Evolutionary conservation across 768 basidiomycete species (phyloP), one percentile per base, ranked within the genome.

Genomic region (Phaeolepiota aurea): DNA sequence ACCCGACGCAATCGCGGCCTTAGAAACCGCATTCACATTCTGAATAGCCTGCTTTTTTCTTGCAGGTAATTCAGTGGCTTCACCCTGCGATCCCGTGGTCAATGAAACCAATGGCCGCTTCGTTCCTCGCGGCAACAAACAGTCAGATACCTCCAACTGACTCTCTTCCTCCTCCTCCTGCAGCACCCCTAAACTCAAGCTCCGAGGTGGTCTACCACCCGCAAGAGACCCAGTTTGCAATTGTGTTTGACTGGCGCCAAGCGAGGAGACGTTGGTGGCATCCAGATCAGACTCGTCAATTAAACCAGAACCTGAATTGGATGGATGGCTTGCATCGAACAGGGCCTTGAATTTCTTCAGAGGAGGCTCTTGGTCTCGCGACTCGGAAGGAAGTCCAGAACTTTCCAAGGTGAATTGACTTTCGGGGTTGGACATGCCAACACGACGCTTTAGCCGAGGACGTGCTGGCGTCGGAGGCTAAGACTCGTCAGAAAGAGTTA

Each of bases 291-390:
- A 46, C 10, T 48, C 42, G 23, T 49, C 49, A 44, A 54, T 47
- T 21, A 44, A 12, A 37, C 16, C 32, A 20, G 9, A 5, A 25
- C 32, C 42, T 34, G 9, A 5, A 19, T 44, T 43, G 18, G 68
- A 67, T 20, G 77, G 79, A 51, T 79, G 66, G 32, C 66, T 79
- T 5, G 76, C 73, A 13, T 86, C 83, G 46, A 83, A 86, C 9
- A 86, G 63, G 0, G 77, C 74, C 48, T 76, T 80, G 63, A 79
- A 83, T 55, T 76, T 82, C 53, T 86, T 86, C 19, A 74, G 55
- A 2, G 79, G 73, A 0, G 79, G 83, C 46, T 79, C 78, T 47
- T 13, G 53, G 40, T 54, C 30, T 61, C 57, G 13, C 55, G 53
- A 5, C 58, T 42, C 1, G 41, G 48, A 51, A 43, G 3, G 52